phyloP scores from a whole-genome alignment of 2,329 filamentous ascomycete genomes.

The Nothomitra cinnamomea region DNA sequence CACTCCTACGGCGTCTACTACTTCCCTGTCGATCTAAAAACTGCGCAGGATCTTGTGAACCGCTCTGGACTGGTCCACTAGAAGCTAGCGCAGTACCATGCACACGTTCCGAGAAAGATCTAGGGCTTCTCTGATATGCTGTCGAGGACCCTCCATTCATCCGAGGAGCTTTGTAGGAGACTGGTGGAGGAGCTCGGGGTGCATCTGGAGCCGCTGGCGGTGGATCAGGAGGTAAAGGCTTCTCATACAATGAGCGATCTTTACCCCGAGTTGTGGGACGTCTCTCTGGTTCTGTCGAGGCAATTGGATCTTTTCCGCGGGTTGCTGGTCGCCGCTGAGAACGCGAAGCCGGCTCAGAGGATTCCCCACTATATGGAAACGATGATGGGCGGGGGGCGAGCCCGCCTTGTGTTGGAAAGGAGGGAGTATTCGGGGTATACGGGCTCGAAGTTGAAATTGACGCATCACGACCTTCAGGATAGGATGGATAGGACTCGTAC shows the following conservation, averaged over 20 bases:
- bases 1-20: background rate
- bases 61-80: background rate
- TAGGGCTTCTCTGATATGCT: constrained; percentile 15
- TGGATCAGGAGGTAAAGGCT: constrained; percentile 10
- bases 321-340: background rate
- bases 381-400: constrained; percentile 6
- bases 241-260: constrained; percentile 1
- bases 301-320: background rate
- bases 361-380: constrained; percentile 3
- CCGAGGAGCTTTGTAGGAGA: constrained; percentile 37
- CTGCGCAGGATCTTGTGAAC: background rate
- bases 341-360: background rate
- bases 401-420: constrained; percentile 2
- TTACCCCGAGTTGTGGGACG: background rate
- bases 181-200: constrained; percentile 34
- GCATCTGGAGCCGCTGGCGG: constrained; percentile 38
- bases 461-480: background rate
- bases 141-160: constrained; percentile 21
- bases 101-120: constrained; percentile 15
- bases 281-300: background rate
- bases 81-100: constrained; percentile 10
- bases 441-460: constrained; percentile 4
- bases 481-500: no score
- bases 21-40: background rate
- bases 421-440: constrained; percentile 4